These are phyloP conservation scores for Micractinium conductrix DNA, from an alignment of 139 green algal species.

Conservation along the genomic window DNA sequence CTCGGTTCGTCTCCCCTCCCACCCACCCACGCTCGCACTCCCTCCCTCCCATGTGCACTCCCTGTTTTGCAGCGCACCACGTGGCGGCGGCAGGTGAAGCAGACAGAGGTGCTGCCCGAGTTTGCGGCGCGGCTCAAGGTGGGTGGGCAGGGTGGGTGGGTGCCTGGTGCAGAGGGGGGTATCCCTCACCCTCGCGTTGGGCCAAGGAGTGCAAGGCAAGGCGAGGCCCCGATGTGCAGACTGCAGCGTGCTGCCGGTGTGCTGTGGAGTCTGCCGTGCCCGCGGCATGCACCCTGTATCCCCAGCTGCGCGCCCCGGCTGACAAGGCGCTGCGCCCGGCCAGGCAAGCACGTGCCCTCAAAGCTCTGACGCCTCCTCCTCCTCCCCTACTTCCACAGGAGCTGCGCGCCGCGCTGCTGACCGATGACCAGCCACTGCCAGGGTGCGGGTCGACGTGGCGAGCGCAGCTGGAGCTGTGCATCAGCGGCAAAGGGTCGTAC, in stretches of 20 bases:
- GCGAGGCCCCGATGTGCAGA: too few species aligned
- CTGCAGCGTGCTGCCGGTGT: too few species aligned
- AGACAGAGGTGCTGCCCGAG: constrained; percentile 39
- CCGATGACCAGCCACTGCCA: constrained; percentile 39
- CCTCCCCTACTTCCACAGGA: constrained; percentile 20
- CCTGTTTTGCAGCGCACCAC: constrained; percentile 23
- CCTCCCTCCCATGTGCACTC: not conserved
- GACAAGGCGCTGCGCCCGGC: too few species aligned
- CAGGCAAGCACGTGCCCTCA: too few species aligned
- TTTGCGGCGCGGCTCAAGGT: constrained; percentile 52
- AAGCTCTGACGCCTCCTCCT: not conserved
- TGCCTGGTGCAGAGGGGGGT: too few species aligned
- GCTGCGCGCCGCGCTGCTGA: constrained; percentile 39
- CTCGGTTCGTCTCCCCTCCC: too few species aligned
- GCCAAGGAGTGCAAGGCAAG: too few species aligned
- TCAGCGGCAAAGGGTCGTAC: constrained; percentile 33
- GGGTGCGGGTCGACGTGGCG: constrained; percentile 40
- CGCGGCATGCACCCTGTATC: too few species aligned
- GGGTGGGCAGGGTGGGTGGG: not conserved
- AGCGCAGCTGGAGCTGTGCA: constrained; percentile 48
- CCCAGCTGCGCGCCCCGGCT: too few species aligned
- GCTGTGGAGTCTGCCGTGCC: too few species aligned
- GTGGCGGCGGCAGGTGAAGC: constrained; percentile 49
- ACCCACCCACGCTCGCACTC: not conserved
- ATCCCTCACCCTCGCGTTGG: too few species aligned